Conservation (phyloP, 164 flowering plant species). For the Protea cynaroides region DNA sequence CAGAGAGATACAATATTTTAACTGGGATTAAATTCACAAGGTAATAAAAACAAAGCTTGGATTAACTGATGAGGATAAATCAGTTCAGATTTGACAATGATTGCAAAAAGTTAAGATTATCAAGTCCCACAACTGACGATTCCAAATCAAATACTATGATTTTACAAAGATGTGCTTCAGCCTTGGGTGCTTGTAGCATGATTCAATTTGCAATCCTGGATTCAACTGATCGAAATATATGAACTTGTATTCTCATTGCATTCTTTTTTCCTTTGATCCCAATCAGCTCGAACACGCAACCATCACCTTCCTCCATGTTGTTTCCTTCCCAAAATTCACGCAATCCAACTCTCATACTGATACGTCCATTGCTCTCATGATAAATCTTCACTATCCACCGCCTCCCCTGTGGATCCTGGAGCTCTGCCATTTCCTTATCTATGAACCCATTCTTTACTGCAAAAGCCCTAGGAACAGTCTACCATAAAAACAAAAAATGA, state of each 20-base stretch:
- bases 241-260: background rate
- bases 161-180: no score
- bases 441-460: background rate
- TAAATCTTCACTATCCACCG: background rate
- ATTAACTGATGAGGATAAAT: no score
- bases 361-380: background rate
- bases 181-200: no score
- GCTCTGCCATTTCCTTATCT: background rate
- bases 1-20: no score
- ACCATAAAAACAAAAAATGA: background rate
- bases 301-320: slow-evolving; percentile 4
- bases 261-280: no score
- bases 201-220: no score
- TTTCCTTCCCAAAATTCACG: background rate
- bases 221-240: slow-evolving; percentile 2
- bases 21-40: no score
- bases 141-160: no score
- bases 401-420: background rate
- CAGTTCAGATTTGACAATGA: no score
- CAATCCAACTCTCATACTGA: background rate
- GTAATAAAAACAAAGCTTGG: no score
- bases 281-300: slow-evolving; percentile 9
- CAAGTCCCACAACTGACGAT: no score
- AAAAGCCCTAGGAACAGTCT: background rate
- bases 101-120: no score